phyloP scores from a whole-genome alignment of 108 stramenopile species.

The Halocafeteria seosinensis region DNA sequence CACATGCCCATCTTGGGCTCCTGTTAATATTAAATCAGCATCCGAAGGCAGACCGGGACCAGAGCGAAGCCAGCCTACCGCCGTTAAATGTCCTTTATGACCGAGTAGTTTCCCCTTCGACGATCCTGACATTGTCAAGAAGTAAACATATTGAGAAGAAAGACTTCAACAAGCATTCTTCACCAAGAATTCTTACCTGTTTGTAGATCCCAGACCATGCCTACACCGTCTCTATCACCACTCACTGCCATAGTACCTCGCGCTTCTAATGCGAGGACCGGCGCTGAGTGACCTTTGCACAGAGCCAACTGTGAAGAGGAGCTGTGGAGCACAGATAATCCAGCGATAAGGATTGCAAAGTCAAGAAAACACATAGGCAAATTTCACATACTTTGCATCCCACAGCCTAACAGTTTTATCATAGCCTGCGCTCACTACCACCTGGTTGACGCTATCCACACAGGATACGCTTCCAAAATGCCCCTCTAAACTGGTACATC shows the following conservation, averaged over 20 bases:
- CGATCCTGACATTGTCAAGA: too few relatives aligned
- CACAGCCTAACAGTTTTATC: slow-evolving; percentile 1
- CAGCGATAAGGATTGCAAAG: too few relatives aligned
- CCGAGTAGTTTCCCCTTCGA: neutral
- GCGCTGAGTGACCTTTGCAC: neutral
- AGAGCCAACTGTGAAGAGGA: neutral
- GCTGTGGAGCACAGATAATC: too few relatives aligned
- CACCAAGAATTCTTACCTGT: neutral
- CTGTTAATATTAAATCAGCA: neutral
- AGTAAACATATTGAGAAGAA: too few relatives aligned
- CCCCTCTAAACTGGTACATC: neutral
- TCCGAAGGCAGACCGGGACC: neutral
- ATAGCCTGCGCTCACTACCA: neutral
- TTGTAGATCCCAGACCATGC: neutral
- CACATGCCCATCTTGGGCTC: slow-evolving; percentile 2
- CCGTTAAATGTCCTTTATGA: neutral
- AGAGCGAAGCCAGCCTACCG: neutral
- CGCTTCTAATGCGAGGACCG: neutral
- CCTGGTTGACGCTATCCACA: neutral
- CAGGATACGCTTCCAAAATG: neutral
- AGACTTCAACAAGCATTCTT: too few relatives aligned
- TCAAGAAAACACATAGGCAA: too few relatives aligned
- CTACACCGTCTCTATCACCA: neutral
- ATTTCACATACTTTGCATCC: neutral
- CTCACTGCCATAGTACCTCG: neutral